Evolutionary conservation across 345 rosid species (phyloP).

Genomic region (Clausena lansium): DNA sequence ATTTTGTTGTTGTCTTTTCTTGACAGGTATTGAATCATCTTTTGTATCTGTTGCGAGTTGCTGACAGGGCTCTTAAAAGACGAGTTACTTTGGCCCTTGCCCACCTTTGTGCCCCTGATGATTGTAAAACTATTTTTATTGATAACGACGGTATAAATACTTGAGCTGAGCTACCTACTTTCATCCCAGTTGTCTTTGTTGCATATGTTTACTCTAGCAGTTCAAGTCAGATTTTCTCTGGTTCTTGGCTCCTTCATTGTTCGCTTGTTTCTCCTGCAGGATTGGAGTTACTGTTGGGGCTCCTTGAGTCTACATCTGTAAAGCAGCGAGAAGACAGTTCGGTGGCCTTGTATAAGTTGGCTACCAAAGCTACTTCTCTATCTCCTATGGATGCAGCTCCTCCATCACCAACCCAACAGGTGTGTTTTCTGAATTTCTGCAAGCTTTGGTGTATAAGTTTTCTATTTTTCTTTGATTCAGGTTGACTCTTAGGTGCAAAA

Average conservation of each 20-base stretch:
- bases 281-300: slow-evolving; percentile 50
- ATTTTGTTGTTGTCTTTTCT: slow-evolving; percentile 15
- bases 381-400: slow-evolving; percentile 61
- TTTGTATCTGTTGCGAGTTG: slow-evolving; percentile 50
- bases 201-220: not conserved
- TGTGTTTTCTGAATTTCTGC: slow-evolving; percentile 7
- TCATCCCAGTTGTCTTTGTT: not conserved
- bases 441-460: not conserved
- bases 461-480: not conserved
- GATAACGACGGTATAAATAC: slow-evolving; percentile 53
- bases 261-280: slow-evolving; percentile 32
- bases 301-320: slow-evolving; percentile 49
- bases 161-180: not conserved
- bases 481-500: not conserved
- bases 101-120: slow-evolving; percentile 62
- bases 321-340: slow-evolving; percentile 56
- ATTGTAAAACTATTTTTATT: slow-evolving; percentile 52
- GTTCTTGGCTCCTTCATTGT: slow-evolving; percentile 7
- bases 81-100: slow-evolving; percentile 67
- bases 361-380: slow-evolving; percentile 45
- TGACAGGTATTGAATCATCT: slow-evolving; percentile 53
- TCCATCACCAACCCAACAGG: slow-evolving; percentile 61
- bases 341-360: slow-evolving; percentile 55
- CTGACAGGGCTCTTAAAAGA: slow-evolving; percentile 47
- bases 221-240: not conserved